Evolutionary conservation across 345 rosid species (phyloP).

Genomic region (Erodium maritimum): DNA sequence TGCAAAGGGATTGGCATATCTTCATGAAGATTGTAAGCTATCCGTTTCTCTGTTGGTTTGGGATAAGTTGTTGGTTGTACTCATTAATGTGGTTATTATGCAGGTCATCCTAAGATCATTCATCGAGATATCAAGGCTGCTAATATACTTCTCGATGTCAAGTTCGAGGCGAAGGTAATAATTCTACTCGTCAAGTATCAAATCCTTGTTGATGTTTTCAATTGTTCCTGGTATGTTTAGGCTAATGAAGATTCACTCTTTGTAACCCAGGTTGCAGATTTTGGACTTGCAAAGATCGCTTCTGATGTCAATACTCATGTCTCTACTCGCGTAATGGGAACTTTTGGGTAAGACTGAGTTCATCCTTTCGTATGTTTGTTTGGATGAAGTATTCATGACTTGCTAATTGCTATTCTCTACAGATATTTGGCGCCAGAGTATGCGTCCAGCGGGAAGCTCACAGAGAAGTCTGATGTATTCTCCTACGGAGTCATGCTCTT

Average conservation of each 20-base stretch:
- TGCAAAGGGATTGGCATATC: conserved; percentile 89
- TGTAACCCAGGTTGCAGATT: conserved; percentile 4
- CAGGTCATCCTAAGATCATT: conserved; percentile 10
- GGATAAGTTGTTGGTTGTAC: not conserved
- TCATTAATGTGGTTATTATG: not conserved
- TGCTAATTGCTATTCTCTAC: not conserved
- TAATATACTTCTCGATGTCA: conserved; percentile 1
- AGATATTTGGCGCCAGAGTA: conserved; percentile 31
- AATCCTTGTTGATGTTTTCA: no score
- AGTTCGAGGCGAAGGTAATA: conserved; percentile 1
- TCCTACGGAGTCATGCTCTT: conserved; percentile 30
- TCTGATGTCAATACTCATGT: conserved; percentile 3
- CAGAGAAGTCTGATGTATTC: conserved; percentile 30
- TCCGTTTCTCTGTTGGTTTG: not conserved
- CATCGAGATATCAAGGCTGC: no score
- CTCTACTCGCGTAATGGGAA: not conserved
- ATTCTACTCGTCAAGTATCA: no score
- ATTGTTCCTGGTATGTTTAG: no score
- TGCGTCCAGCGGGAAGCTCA: conserved; percentile 26
- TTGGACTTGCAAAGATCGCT: conserved; percentile 2
- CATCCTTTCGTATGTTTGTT: no score
- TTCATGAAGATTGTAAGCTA: conserved; percentile 92
- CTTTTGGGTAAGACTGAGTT: conserved; percentile 2
- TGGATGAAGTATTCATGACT: not conserved
- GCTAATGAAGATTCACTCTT: no score